Evolutionary conservation across 2,329 filamentous ascomycete species (phyloP).

Genomic region (Hypoxylon sp.): DNA sequence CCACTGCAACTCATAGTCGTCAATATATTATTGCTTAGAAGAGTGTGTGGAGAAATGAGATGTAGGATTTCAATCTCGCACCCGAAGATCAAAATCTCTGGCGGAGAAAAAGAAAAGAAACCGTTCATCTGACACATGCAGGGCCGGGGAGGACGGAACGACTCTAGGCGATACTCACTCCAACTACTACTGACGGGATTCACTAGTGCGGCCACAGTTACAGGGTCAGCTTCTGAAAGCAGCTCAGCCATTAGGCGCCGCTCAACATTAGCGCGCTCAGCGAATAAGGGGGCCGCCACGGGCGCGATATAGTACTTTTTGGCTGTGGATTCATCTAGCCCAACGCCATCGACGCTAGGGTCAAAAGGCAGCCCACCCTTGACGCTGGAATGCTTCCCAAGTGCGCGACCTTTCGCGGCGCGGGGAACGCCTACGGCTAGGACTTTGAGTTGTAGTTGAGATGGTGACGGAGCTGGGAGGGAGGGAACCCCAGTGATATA

Average conservation of each 20-base stretch:
- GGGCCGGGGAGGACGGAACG: not conserved
- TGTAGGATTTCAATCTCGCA: not conserved
- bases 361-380: constrained; percentile 28
- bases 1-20: constrained; percentile 18
- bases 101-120: not conserved
- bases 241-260: constrained; percentile 8
- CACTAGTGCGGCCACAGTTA: constrained; percentile 30
- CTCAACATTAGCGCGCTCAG: constrained; percentile 39
- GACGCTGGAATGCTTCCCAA: constrained; percentile 23
- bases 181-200: constrained; percentile 39
- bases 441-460: constrained; percentile 27
- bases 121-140: not conserved
- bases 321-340: constrained; percentile 22
- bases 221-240: constrained; percentile 22
- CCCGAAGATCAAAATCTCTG: not conserved
- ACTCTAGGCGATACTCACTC: constrained; percentile 22
- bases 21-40: not conserved
- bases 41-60: not conserved
- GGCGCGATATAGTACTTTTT: constrained; percentile 28
- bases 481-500: constrained; percentile 15
- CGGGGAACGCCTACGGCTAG: constrained; percentile 32
- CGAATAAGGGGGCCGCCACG: constrained; percentile 17
- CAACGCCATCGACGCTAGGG: constrained; percentile 27
- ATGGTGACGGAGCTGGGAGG: constrained; percentile 27
- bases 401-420: constrained; percentile 14